Evolutionary conservation across 2,329 filamentous ascomycete genomes (phyloP).

Genomic region (Grosmannia clavigera): DNA sequence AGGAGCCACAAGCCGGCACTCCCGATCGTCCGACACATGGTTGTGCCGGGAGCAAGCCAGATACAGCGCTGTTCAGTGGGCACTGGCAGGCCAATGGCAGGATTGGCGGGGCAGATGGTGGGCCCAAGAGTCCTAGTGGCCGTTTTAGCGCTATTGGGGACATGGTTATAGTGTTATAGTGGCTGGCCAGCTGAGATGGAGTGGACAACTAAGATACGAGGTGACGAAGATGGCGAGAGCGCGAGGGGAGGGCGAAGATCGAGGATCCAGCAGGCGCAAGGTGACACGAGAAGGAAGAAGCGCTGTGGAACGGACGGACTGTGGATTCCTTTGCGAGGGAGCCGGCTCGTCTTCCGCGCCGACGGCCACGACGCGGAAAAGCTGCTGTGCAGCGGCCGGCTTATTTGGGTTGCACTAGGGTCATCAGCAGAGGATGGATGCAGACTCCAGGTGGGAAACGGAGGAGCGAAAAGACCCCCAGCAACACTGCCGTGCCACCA

Average conservation of each 20-base stretch:
- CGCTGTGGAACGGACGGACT: not conserved
- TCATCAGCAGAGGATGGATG: too few species aligned
- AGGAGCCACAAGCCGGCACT: not conserved
- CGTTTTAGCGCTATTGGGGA: not conserved
- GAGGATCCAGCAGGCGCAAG: not conserved
- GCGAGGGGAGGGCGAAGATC: not conserved
- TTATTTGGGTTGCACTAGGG: too few species aligned
- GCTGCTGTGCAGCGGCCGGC: not conserved
- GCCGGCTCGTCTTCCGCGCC: not conserved
- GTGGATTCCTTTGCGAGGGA: not conserved
- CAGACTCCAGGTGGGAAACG: too few species aligned
- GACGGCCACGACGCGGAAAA: not conserved
- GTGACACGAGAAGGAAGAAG: too few species aligned
- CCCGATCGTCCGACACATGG: not conserved
- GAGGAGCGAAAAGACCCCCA: not conserved
- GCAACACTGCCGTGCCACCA: not conserved
- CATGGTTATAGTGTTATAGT: not conserved
- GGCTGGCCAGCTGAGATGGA: too few species aligned
- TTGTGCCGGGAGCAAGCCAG: not conserved
- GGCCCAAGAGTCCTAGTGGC: not conserved
- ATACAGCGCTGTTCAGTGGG: not conserved
- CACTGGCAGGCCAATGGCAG: not conserved
- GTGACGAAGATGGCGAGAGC: not conserved
- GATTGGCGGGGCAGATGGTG: not conserved
- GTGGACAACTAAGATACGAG: too few species aligned